These are phyloP conservation scores for Macaranga tanarius DNA, from an alignment of 441 rosid species.

Conservation along the genomic window DNA sequence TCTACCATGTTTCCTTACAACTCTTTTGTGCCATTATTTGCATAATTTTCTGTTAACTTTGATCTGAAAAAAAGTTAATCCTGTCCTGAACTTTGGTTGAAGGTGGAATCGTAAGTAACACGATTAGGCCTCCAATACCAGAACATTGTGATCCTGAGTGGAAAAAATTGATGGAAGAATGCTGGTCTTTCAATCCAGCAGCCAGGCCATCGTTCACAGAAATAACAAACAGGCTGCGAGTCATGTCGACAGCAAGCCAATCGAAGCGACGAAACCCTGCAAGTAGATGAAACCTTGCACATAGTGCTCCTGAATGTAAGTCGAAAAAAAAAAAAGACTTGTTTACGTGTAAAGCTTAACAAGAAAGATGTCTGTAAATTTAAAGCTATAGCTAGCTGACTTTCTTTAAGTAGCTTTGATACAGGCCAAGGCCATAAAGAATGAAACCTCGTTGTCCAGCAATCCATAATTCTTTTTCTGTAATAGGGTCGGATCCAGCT, in stretches of 20 bases:
- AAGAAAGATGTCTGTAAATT: background rate
- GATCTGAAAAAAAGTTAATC: background rate
- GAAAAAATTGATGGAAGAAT: slow-evolving; percentile 79
- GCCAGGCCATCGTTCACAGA: slow-evolving; percentile 79
- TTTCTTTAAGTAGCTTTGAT: no score
- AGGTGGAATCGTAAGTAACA: slow-evolving; percentile 86
- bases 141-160: slow-evolving; percentile 66
- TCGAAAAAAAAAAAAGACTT: background rate
- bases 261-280: slow-evolving; percentile 42
- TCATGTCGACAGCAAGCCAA: slow-evolving; percentile 54
- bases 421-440: no score
- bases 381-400: background rate
- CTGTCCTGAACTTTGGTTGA: slow-evolving; percentile 18
- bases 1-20: no score
- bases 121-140: slow-evolving; percentile 73
- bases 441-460: no score
- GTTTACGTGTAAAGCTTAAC: slow-evolving; percentile 4
- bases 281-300: slow-evolving; percentile 17
- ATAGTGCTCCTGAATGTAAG: background rate
- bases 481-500: no score
- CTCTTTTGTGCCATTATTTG: no score
- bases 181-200: slow-evolving; percentile 74
- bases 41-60: background rate
- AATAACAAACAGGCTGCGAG: slow-evolving; percentile 57
- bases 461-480: no score